Percentiles rank a stretch among this genome's conserved stretches.
Evolutionary conservation across 2,329 filamentous ascomycete genomes (phyloP).

Genomic region (Clonostachys solani): DNA sequence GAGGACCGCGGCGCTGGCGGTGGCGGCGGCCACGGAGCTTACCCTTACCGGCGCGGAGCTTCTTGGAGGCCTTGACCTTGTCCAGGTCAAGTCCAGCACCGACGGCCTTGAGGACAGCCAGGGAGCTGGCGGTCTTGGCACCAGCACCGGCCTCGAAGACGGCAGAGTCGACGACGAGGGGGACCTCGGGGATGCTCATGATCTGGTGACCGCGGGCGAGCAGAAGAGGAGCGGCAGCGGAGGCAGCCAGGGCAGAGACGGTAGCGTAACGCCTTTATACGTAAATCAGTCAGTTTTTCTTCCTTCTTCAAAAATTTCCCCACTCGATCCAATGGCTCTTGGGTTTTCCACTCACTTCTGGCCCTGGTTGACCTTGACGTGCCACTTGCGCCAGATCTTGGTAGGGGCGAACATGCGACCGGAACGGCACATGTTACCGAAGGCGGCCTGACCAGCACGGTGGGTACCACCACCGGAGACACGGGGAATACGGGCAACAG

Average conservation of each 20-base stretch:
- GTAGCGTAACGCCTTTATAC: constrained; percentile 83
- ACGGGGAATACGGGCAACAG: constrained; percentile 99
- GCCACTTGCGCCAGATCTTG: constrained; percentile 99
- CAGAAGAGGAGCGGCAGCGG: constrained; percentile 89
- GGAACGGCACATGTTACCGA: constrained; percentile 99
- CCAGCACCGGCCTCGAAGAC: constrained; percentile 77
- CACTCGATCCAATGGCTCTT: not conserved
- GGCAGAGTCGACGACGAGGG: constrained; percentile 90
- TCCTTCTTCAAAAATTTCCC: not conserved
- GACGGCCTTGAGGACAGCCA: constrained; percentile 83
- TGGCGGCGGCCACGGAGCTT: constrained; percentile 96
- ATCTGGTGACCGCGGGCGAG: constrained; percentile 97
- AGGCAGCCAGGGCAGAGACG: constrained; percentile 94
- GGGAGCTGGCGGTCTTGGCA: constrained; percentile 83
- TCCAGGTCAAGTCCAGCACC: constrained; percentile 87
- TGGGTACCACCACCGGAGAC: constrained; percentile 99
- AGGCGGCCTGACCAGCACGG: constrained; percentile 99
- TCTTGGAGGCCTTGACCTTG: constrained; percentile 95
- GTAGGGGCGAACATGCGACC: constrained; percentile 99
- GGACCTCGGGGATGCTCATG: constrained; percentile 88
- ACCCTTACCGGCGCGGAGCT: constrained; percentile 97
- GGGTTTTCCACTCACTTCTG: constrained; percentile 68
- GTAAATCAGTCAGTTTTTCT: constrained; percentile 10
- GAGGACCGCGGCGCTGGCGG: constrained; percentile 95
- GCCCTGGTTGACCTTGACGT: constrained; percentile 99